Base-by-base conservation (phyloP, 2,329 filamentous ascomycete genomes). In the Trichoderma sp. region DNA sequence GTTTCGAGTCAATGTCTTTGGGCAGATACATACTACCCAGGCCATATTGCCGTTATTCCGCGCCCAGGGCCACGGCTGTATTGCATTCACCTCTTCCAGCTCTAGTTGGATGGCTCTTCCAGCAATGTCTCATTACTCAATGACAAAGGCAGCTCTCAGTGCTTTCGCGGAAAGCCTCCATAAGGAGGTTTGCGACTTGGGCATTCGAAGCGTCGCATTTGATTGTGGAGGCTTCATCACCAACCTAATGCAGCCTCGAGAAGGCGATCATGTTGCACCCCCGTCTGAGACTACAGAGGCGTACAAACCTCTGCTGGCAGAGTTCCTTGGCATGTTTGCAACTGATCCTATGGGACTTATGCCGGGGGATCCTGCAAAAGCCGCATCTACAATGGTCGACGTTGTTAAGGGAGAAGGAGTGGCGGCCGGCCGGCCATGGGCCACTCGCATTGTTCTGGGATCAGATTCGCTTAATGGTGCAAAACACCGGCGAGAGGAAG, bases 181-280 rank as follows among this genome's bases (percentile, higher is more conserved):
- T 70, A 78, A 77, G 37, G 78, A 80, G 37, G 55, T 77, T 4
- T 57, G 59, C 16, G 71, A 74, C 1, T 65, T 79, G n/a, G 74
- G 74, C 1, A 74, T 80, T 58, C 63, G 71, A 24, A 75, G 73
- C 55, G 74, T 79, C 19, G 74, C 75, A 13, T 75, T 80, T 47
- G 78, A 79, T 68, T 76, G 72, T 52, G 78, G 78, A 3, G 78
- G 76, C 4, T 76, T 78, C 53, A 70, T 73, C 13, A 77, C 77
- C 8, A 69, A 73, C 16, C 74, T 79, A 2, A 73, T 72, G 13
- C 71, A 77, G 61, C 73, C 76, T 16, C 75, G 76, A 24, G 73
- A 72, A 4, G 68, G 7, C 19, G 69, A 16, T 65, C 70, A 10
- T 71, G 70, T 71, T 8, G 67, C 61, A 2, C 56, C 59, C 6